Base-by-base conservation (phyloP, 1,139 yeast genomes). In the Arxiozyma heterogenica region DNA sequence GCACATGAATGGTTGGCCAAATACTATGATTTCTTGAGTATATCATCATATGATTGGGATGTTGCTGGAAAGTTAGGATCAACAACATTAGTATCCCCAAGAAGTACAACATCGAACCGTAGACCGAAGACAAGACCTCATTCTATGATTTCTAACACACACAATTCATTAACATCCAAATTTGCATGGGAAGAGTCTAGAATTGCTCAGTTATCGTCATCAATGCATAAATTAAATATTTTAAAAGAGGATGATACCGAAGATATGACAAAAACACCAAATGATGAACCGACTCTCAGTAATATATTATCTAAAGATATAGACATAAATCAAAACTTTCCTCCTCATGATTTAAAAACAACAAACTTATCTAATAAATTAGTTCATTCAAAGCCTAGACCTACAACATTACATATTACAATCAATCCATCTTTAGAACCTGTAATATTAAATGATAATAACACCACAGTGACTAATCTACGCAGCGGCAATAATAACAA, bases 41-140 rank as follows among this genome's bases (percentile, higher is more conserved):
- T 90, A 39, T 80, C 94, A 43, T 95, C 96, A 53, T 79, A 80
- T 5, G 96, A 91, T 68, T 93, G 97, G 97, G 98, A 93, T 66
- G 75, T 74, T 44, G 62, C 47, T 30, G 41, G 47, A 6, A 45
- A 45, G 30, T 20, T 45, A 11, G 47, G 47, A 18, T 45, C 47
- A n/a, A 45, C 41, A 17, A n/a, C 47, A 30, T 30, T 60, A 53
- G 64, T 57, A 64, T 64, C 49, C 63, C 68, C 63, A 64, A 77
- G 67, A 65, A 76, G 64, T 20, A 3, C 41, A 4, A 15, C 20
- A 22, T 6, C 20, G 7, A 39, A 45, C 21, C 21, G 34, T 30
- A 30, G 34, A 27, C n/a, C 18, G 8, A 45, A 21, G 21, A 30
- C 25, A 3, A 49, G 51, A 27, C 51, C 51, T 34, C 42, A 38